These are phyloP conservation scores for Moesziomyces aphidis DNA, from an alignment of 1,284 basidiomycete genomes.

Conservation along the genomic window DNA sequence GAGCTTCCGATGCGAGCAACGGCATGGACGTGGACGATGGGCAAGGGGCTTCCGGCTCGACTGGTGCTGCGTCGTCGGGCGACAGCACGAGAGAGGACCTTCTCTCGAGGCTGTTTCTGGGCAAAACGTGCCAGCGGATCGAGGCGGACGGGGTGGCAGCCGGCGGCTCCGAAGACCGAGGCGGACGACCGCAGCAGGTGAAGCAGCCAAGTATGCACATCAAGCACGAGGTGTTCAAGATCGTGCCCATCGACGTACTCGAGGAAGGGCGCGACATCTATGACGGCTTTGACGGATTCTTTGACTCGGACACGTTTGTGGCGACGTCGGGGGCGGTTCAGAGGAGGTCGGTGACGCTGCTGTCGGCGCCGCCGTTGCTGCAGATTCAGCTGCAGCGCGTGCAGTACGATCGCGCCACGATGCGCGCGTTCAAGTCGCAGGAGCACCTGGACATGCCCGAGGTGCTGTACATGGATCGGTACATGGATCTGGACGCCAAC, in stretches of 20 bases:
- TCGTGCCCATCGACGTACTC: conserved; percentile 91
- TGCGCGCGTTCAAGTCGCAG: conserved; percentile 93
- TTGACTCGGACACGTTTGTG: conserved; percentile 84
- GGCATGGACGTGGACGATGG: conserved; percentile 38
- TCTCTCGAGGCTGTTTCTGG: conserved; percentile 53
- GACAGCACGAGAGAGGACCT: conserved; percentile 22
- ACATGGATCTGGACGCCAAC: conserved; percentile 77
- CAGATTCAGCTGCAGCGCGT: conserved; percentile 96
- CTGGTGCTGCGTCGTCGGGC: background rate
- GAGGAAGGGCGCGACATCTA: conserved; percentile 88
- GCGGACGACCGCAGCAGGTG: conserved; percentile 25
- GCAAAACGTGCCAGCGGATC: conserved; percentile 59
- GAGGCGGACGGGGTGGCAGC: conserved; percentile 17
- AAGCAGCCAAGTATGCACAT: conserved; percentile 73
- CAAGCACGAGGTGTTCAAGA: conserved; percentile 91
- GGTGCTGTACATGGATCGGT: conserved; percentile 89
- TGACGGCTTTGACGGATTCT: conserved; percentile 91
- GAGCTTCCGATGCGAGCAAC: background rate
- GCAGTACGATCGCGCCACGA: conserved; percentile 91
- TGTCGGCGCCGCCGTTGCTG: conserved; percentile 87
- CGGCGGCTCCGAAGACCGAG: conserved; percentile 3
- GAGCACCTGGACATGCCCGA: conserved; percentile 92
- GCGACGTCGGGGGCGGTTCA: conserved; percentile 83
- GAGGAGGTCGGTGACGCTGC: conserved; percentile 85
- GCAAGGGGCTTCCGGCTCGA: background rate